Conservation (phyloP, 2,329 filamentous ascomycete genomes). For the Polychaeton citri region DNA sequence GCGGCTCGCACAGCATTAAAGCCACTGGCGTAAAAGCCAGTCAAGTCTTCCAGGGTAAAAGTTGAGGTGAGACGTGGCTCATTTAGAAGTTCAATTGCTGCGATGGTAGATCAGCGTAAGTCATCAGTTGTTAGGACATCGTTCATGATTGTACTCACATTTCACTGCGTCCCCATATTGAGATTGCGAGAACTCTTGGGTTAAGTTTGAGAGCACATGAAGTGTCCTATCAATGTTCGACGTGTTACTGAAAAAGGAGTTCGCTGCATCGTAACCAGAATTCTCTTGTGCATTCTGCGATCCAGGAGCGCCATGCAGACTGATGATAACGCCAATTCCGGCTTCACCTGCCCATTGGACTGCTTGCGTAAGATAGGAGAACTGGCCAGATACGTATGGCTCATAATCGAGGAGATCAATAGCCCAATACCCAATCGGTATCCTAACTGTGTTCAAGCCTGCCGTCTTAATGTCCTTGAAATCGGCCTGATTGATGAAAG, state of each 20-base stretch:
- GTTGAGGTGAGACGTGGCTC: too few species aligned
- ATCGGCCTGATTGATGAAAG: constrained; percentile 11
- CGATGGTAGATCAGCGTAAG: too few species aligned
- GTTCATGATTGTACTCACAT: too few species aligned
- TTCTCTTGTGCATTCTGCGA: constrained; percentile 12
- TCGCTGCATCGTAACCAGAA: constrained; percentile 9
- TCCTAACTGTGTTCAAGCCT: constrained; percentile 11
- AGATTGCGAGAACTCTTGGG: constrained; percentile 10
- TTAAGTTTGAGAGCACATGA: constrained; percentile 12
- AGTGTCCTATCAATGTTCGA: constrained; percentile 11
- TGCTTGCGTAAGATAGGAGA: constrained; percentile 9
- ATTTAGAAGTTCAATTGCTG: too few species aligned
- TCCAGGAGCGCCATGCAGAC: constrained; percentile 11
- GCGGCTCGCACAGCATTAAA: too few species aligned
- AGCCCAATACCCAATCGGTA: constrained; percentile 16
- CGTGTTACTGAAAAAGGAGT: constrained; percentile 8
- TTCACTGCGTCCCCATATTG: constrained; percentile 11
- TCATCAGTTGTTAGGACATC: too few species aligned
- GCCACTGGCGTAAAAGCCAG: too few species aligned
- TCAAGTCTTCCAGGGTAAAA: too few species aligned
- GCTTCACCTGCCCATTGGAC: constrained; percentile 14
- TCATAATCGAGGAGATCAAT: constrained; percentile 11
- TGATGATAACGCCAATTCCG: constrained; percentile 12
- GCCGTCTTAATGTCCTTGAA: constrained; percentile 11
- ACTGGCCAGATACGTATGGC: constrained; percentile 9